Evolutionary conservation across 2,329 filamentous ascomycete genomes (phyloP).

Genomic region (Colletotrichum eleusines): DNA sequence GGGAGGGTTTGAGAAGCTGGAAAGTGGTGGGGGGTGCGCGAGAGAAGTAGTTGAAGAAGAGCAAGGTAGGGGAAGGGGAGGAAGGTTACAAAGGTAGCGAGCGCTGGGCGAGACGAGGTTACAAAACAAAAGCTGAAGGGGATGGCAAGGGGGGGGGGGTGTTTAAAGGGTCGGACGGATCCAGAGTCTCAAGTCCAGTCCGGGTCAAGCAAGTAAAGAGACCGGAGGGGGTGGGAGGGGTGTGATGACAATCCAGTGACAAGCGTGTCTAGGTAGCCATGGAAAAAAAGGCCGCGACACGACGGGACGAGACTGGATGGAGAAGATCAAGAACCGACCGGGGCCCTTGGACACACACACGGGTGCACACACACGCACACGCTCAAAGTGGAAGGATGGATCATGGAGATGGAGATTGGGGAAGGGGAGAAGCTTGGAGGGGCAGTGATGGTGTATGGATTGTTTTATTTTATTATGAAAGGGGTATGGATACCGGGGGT

Average conservation of each 20-base stretch:
- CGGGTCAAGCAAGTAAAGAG: not conserved
- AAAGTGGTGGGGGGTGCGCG: slow-evolving; percentile 23
- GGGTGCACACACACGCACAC: not conserved
- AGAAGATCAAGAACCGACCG: slow-evolving; percentile 30
- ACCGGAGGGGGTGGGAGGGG: slow-evolving; percentile 11
- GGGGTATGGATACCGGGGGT: slow-evolving; percentile 39
- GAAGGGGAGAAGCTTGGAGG: slow-evolving; percentile 19
- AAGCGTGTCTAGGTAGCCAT: slow-evolving; percentile 19
- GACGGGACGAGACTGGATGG: slow-evolving; percentile 32
- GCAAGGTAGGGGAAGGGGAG: slow-evolving; percentile 23
- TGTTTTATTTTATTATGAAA: slow-evolving; percentile 42
- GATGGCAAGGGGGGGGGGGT: slow-evolving; percentile 36
- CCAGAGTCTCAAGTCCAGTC: slow-evolving; percentile 14
- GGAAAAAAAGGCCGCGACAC: slow-evolving; percentile 28
- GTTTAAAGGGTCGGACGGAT: slow-evolving; percentile 37
- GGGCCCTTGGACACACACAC: slow-evolving; percentile 25
- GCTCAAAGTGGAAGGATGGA: slow-evolving; percentile 25
- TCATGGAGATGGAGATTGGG: slow-evolving; percentile 17
- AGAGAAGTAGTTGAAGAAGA: slow-evolving; percentile 33
- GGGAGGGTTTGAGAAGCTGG: slow-evolving; percentile 24
- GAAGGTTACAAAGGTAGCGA: slow-evolving; percentile 30
- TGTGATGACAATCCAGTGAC: slow-evolving; percentile 39
- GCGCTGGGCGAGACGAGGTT: slow-evolving; percentile 36
- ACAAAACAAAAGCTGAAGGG: slow-evolving; percentile 20
- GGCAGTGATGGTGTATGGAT: slow-evolving; percentile 26